A percentile compares a stretch with the other conserved stretches of the same genome.
Conservation (phyloP, 352 stramenopile species). For the Globisporangium spiculum region DNA sequence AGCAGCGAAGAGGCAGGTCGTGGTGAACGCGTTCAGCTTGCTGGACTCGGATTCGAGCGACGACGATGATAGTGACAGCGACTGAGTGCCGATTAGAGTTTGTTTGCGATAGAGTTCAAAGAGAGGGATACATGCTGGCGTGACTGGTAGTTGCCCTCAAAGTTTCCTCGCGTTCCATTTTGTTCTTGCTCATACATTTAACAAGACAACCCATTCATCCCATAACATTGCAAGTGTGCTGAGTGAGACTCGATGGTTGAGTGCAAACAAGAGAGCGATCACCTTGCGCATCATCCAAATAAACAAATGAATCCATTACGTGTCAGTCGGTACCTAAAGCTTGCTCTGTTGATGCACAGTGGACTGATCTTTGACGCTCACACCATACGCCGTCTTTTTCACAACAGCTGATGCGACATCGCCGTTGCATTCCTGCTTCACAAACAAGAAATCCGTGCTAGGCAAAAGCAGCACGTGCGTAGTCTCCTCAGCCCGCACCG, state of each 20-base stretch:
- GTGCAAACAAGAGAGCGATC: background rate
- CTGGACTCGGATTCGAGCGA: slow-evolving; percentile 89
- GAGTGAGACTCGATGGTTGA: too few relatives aligned
- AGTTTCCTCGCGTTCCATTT: background rate
- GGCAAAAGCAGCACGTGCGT: slow-evolving; percentile 70
- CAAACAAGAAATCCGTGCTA: slow-evolving; percentile 52
- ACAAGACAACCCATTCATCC: background rate
- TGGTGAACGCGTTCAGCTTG: slow-evolving; percentile 75
- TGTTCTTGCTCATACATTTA: background rate
- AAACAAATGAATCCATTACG: background rate
- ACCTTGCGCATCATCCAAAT: background rate
- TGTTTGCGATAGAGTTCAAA: background rate
- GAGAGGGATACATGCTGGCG: background rate
- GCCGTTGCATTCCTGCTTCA: slow-evolving; percentile 34
- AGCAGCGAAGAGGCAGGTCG: slow-evolving; percentile 25
- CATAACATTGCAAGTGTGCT: background rate
- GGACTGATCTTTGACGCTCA: background rate
- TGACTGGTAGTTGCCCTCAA: background rate
- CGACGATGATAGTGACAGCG: slow-evolving; percentile 50
- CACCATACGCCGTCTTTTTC: slow-evolving; percentile 2
- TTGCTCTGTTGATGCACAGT: slow-evolving; percentile 3
- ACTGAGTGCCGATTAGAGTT: background rate
- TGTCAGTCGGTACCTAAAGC: background rate
- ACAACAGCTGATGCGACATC: background rate
- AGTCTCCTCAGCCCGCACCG: slow-evolving; percentile 39